Evolutionary conservation across 768 basidiomycete species (phyloP).

Genomic region (Phaeotremella fagi): DNA sequence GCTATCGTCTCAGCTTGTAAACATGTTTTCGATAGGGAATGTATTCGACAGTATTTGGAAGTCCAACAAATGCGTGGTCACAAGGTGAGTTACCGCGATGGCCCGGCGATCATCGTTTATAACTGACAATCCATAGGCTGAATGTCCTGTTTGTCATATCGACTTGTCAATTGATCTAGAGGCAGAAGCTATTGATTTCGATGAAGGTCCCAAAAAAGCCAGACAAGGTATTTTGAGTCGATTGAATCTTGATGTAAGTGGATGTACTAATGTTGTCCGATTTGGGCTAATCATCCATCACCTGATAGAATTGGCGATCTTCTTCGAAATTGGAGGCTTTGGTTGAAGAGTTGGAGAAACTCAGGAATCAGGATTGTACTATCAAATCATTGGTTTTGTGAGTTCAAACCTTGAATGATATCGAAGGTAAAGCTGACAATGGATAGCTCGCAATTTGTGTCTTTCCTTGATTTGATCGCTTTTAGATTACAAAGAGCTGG

Average conservation of each 20-base stretch:
- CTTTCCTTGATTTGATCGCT: constrained; percentile 71
- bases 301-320: constrained; percentile 67
- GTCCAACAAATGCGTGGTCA: constrained; percentile 54
- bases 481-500: constrained; percentile 87
- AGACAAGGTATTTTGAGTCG: constrained; percentile 93
- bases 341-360: constrained; percentile 83
- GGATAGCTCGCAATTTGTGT: constrained; percentile 46
- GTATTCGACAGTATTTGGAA: constrained; percentile 87
- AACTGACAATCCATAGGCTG: constrained; percentile 56
- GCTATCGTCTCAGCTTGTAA: constrained; percentile 89
- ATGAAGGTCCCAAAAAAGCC: constrained; percentile 54
- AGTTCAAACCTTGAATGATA: constrained; percentile 10
- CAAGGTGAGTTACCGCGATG: constrained; percentile 52
- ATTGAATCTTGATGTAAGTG: constrained; percentile 63
- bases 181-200: constrained; percentile 80
- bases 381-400: constrained; percentile 91
- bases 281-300: background rate
- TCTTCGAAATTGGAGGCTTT: constrained; percentile 97
- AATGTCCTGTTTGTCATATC: constrained; percentile 91
- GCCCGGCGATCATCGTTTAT: background rate
- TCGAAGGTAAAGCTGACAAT: background rate
- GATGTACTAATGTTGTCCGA: background rate
- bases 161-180: constrained; percentile 93
- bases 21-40: constrained; percentile 93
- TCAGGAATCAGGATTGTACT: constrained; percentile 76